Evolutionary conservation across 768 basidiomycete genomes (phyloP), one percentile per base, ranked within the genome.

Genomic region (Lactifluus piperatus): DNA sequence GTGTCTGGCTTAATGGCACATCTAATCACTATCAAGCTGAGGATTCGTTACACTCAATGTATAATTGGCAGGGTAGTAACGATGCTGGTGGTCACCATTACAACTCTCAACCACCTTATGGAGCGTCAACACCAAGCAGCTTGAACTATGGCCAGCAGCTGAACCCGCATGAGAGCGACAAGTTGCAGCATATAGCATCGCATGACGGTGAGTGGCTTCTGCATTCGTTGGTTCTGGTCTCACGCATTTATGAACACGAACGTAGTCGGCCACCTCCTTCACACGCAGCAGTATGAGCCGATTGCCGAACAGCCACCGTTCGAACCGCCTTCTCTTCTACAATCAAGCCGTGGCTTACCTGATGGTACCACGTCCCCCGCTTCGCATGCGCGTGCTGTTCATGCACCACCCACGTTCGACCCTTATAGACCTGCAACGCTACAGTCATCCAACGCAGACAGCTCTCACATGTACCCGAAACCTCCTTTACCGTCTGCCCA

Each of bases 191-290:
- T 39, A 29, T 9, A 9, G 52, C 36, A 11, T 39, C 47, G 14
- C 53, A 62, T 14, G 53, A 50, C n/a, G 60, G 63, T 64, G 60
- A 54, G 63, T 58, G 48, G 20, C 30, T 24, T 41, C 14, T 10
- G 4, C 48, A 9, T 7, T 44, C 14, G 22, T 39, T 29, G 20
- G 26, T 7, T 30, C 46, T 32, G n/a, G 27, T 45, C 58, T 60
- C 24, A 61, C 47, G 7, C 14, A 9, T 13, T 16, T 18, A 22
- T 30, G 49, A 34, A 50, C 32, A 11, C 24, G 34, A 26, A 51
- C 45, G 1, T n/a, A 61, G 60, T 20, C 43, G 60, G 50, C 14
- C 29, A 52, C 4, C 43, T 41, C 36, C 52, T 56, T 47, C 50
- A 46, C 18, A 22, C 45, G 13, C 54, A 56, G 29, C 54, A 61